Evolutionary conservation across 1,139 yeast genomes (phyloP).

Genomic region (Candida sp.): DNA sequence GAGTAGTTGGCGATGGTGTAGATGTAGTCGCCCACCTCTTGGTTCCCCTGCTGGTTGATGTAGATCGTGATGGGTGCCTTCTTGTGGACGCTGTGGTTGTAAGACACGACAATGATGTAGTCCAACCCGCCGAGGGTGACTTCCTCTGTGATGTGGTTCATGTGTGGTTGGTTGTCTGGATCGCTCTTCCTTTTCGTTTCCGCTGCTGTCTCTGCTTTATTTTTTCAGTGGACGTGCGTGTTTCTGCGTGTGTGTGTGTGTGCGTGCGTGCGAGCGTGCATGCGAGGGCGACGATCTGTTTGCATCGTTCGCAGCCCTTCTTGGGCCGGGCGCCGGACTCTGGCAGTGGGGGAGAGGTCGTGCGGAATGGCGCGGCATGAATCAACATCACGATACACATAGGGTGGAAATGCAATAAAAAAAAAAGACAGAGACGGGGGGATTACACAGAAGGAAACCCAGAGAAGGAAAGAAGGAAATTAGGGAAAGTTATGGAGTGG

Average conservation of each 20-base stretch:
- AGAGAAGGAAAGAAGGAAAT: not conserved
- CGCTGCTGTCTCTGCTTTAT: not conserved
- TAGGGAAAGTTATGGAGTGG: not conserved
- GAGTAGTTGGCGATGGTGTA: constrained; percentile 20
- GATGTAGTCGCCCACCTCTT: constrained; percentile 19
- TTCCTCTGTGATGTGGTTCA: constrained; percentile 11
- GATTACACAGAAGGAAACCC: not conserved
- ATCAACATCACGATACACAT: not conserved
- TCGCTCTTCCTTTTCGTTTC: not conserved
- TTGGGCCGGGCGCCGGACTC: no score
- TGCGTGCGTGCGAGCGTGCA: no score
- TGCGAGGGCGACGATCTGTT: no score
- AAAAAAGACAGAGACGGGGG: no score
- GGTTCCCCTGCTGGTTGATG: constrained; percentile 17
- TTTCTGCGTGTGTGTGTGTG: no score
- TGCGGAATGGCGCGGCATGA: not conserved
- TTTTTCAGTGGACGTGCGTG: not conserved
- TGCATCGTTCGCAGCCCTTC: no score
- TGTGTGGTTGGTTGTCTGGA: not conserved
- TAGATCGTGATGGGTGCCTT: constrained; percentile 19
- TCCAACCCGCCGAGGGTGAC: constrained; percentile 8
- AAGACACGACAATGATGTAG: constrained; percentile 11
- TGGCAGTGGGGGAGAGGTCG: not conserved
- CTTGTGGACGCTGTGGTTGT: not conserved
- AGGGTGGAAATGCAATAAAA: no score